Evolutionary conservation across 1,139 yeast genomes (phyloP).

Genomic region (Lipomyces yarrowii): DNA sequence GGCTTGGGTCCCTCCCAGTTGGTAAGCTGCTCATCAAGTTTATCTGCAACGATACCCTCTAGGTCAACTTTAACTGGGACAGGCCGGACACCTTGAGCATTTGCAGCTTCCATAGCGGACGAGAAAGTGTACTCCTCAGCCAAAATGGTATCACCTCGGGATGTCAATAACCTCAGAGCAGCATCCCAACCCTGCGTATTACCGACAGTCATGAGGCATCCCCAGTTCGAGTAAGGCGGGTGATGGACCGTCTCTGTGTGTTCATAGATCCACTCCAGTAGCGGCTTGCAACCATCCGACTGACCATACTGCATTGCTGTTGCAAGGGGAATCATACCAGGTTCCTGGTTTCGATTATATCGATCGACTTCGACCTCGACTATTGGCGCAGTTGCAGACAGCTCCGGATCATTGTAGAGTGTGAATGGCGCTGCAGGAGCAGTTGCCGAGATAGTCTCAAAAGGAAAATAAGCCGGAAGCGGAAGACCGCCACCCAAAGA

Average conservation of each 20-base stretch:
- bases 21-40: slow-evolving; percentile 62
- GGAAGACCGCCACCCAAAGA: slow-evolving; percentile 97
- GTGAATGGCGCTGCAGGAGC: slow-evolving; percentile 50
- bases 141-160: slow-evolving; percentile 76
- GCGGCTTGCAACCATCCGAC: slow-evolving; percentile 77
- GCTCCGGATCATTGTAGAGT: slow-evolving; percentile 35
- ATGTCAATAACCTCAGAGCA: slow-evolving; percentile 73
- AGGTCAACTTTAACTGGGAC: slow-evolving; percentile 80
- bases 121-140: slow-evolving; percentile 84
- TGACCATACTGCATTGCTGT: slow-evolving; percentile 90
- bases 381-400: slow-evolving; percentile 21
- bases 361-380: slow-evolving; percentile 51
- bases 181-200: slow-evolving; percentile 92
- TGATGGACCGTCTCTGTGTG: slow-evolving; percentile 73
- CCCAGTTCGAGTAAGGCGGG: slow-evolving; percentile 70
- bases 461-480: slow-evolving; percentile 86
- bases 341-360: slow-evolving; percentile 45
- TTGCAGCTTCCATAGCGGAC: slow-evolving; percentile 81
- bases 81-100: slow-evolving; percentile 67
- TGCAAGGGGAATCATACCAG: slow-evolving; percentile 70
- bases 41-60: slow-evolving; percentile 76
- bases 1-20: slow-evolving; percentile 77
- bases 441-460: slow-evolving; percentile 81
- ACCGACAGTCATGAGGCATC: slow-evolving; percentile 64
- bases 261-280: slow-evolving; percentile 66